Evolutionary conservation across 495 filamentous ascomycete genomes (phyloP).

Genomic region (Hypoxylon lenormandii): DNA sequence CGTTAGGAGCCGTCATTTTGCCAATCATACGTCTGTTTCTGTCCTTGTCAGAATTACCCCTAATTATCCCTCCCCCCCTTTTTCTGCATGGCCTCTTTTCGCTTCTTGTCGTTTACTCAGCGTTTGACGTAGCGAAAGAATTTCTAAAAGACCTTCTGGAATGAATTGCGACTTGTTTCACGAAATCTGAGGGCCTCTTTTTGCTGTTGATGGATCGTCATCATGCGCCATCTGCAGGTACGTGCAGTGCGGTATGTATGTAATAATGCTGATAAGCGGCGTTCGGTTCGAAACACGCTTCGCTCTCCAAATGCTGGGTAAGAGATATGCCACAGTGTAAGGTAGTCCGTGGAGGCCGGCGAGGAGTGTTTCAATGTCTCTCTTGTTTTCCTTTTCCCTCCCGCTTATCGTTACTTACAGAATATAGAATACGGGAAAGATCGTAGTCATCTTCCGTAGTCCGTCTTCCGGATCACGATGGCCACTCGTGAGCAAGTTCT

Average conservation of each 20-base stretch:
- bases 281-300: no score
- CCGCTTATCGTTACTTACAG: not conserved
- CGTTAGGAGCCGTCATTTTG: conserved; percentile 3
- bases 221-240: conserved; percentile 34
- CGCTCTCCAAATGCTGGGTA: conserved; percentile 21
- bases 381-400: not conserved
- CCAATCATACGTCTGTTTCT: conserved; percentile 15
- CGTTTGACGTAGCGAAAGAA: not conserved
- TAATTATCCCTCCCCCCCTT: no score
- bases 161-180: conserved; percentile 18
- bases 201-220: conserved; percentile 6
- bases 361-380: conserved; percentile 8
- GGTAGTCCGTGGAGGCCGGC: no score
- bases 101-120: no score
- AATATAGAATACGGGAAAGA: not conserved
- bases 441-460: not conserved
- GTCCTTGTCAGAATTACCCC: conserved; percentile 14
- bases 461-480: not conserved
- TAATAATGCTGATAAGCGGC: conserved; percentile 34
- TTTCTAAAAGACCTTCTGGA: conserved; percentile 23
- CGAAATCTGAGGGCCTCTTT: not conserved
- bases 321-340: conserved; percentile 1
- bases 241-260: conserved; percentile 32
- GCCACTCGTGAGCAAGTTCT: not conserved
- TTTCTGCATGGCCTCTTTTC: no score